These are phyloP conservation scores for Fusarium sp. DNA, from an alignment of 2,329 filamentous ascomycete species.

Conservation along the genomic window DNA sequence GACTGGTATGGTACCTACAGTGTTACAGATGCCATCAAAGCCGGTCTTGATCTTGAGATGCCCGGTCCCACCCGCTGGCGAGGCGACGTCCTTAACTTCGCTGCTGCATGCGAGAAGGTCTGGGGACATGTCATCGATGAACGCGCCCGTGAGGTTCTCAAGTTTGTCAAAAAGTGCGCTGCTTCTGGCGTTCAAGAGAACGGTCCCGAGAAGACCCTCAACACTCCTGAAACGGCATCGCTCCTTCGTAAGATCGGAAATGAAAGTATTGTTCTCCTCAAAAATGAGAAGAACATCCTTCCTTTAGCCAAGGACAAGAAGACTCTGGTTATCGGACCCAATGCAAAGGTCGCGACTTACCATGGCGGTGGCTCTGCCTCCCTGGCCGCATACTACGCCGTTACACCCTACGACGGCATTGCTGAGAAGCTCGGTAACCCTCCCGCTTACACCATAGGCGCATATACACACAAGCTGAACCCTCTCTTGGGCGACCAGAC, in stretches of 20 bases:
- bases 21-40: constrained; percentile 61
- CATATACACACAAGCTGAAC: constrained; percentile 73
- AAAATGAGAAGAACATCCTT: constrained; percentile 74
- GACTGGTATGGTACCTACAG: constrained; percentile 71
- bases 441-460: constrained; percentile 68
- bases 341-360: constrained; percentile 67
- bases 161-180: constrained; percentile 68
- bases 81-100: constrained; percentile 64
- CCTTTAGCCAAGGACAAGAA: constrained; percentile 73
- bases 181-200: constrained; percentile 65
- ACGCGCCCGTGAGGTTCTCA: constrained; percentile 67
- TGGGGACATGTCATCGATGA: constrained; percentile 66
- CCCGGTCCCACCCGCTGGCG: constrained; percentile 65
- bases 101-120: constrained; percentile 67
- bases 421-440: constrained; percentile 60
- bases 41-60: constrained; percentile 70
- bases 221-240: constrained; percentile 71
- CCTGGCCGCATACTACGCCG: constrained; percentile 71
- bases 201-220: constrained; percentile 63
- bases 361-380: constrained; percentile 75
- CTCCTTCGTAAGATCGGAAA: constrained; percentile 74
- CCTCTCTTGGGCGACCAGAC: constrained; percentile 67
- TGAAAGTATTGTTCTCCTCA: constrained; percentile 78
- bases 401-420: constrained; percentile 80
- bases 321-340: constrained; percentile 68